These are phyloP conservation scores for Phaffia rhodozyma DNA, from an alignment of 1,284 basidiomycete genomes.

Conservation along the genomic window DNA sequence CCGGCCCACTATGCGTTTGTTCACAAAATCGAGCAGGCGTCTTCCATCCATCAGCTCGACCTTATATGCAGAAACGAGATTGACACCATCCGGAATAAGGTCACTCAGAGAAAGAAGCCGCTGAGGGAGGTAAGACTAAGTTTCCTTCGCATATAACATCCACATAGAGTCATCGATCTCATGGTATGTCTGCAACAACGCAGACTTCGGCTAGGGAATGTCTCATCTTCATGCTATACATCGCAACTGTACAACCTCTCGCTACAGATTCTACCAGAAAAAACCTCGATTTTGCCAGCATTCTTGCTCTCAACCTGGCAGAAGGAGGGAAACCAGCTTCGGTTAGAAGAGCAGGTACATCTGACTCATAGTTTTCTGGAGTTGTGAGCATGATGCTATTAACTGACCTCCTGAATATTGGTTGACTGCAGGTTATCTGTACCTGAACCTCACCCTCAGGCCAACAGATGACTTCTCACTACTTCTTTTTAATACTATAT, in stretches of 20 bases:
- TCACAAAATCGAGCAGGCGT: constrained; percentile 2
- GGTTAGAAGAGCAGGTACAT: not conserved
- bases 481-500: constrained; percentile 33
- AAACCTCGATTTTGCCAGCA: constrained; percentile 26
- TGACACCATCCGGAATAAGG: not conserved
- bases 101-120: not conserved
- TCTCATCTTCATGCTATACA: constrained; percentile 7
- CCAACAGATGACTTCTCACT: constrained; percentile 29
- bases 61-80: constrained; percentile 3
- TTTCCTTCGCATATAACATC: too few species aligned
- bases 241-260: not conserved
- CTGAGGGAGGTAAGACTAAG: not conserved
- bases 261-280: not conserved
- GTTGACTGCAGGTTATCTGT: constrained; percentile 28
- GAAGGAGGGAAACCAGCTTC: constrained; percentile 24
- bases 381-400: too few species aligned
- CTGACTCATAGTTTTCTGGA: not conserved
- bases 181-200: not conserved
- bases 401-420: too few species aligned
- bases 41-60: constrained; percentile 6
- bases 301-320: constrained; percentile 30
- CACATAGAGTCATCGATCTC: not conserved
- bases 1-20: constrained; percentile 14
- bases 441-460: constrained; percentile 27
- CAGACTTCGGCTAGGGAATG: constrained; percentile 2